A percentile compares a stretch with the other conserved stretches of the same genome.
Conservation (phyloP, 2,329 filamentous ascomycete species). For the Clonostachys chloroleuca region DNA sequence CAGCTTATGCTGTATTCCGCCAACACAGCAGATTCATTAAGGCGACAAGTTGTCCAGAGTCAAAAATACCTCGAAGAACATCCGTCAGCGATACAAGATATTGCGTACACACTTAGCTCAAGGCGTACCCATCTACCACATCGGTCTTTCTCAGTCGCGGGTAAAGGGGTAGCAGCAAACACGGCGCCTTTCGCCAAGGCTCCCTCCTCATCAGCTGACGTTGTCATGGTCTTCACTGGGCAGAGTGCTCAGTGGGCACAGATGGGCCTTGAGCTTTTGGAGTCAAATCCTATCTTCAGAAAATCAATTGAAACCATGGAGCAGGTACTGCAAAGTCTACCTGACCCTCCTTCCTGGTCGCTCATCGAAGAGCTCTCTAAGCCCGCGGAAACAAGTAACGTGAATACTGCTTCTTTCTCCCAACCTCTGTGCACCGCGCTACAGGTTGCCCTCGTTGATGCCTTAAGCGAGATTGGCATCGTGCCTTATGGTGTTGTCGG, state of each 20-base stretch:
- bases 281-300: background rate
- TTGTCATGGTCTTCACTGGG: background rate
- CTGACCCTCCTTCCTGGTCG: constrained; percentile 20
- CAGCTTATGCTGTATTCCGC: constrained; percentile 11
- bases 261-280: background rate
- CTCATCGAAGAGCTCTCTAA: constrained; percentile 22
- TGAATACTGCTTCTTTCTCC: constrained; percentile 14
- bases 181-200: background rate
- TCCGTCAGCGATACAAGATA: background rate
- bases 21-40: constrained; percentile 6
- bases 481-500: constrained; percentile 30
- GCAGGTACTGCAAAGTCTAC: constrained; percentile 1
- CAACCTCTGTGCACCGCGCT: constrained; percentile 36
- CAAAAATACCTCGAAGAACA: too few species aligned
- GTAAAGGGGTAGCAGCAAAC: background rate
- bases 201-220: background rate
- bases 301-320: background rate
- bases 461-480: constrained; percentile 25
- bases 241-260: background rate
- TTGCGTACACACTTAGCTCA: background rate
- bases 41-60: too few species aligned
- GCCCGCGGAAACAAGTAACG: constrained; percentile 13
- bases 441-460: constrained; percentile 34
- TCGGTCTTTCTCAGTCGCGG: background rate
- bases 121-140: background rate